These are phyloP conservation scores for Paracorniculantispora psalliotae DNA, from an alignment of 2,329 filamentous ascomycete genomes.

Conservation along the genomic window DNA sequence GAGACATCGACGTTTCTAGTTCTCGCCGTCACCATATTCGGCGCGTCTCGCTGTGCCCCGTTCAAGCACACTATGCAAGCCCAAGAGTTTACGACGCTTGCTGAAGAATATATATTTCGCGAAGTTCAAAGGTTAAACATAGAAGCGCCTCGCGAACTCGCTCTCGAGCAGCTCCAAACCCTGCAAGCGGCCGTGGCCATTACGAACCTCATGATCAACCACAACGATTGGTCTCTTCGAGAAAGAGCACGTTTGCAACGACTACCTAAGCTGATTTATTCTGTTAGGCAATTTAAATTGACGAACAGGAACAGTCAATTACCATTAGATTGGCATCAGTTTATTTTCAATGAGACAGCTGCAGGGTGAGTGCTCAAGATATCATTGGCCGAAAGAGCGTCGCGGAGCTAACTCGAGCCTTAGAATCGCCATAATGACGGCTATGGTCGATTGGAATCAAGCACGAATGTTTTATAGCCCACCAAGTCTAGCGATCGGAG, in stretches of 20 bases:
- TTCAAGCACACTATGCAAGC: not conserved
- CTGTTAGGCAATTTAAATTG: not conserved
- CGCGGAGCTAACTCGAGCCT: not conserved
- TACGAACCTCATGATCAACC: slow-evolving; percentile 1
- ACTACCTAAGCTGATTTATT: not conserved
- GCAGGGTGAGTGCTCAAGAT: not conserved
- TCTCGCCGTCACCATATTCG: not conserved
- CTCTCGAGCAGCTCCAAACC: not conserved
- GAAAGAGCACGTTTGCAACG: not conserved
- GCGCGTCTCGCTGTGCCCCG: not conserved
- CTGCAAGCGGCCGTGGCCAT: not conserved
- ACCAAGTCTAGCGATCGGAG: not conserved
- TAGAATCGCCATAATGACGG: not conserved
- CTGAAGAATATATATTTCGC: not conserved
- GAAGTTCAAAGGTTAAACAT: not conserved
- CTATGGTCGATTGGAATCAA: not conserved
- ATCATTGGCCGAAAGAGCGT: not conserved
- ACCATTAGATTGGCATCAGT: not conserved
- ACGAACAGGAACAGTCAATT: not conserved
- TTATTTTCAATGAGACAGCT: not conserved
- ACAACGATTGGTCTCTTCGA: not conserved
- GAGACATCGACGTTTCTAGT: not conserved
- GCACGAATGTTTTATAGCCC: not conserved
- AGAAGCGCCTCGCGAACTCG: not conserved
- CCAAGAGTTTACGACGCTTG: not conserved